A percentile compares a stretch with the other conserved stretches of the same genome.
Evolutionary conservation across 208 protist species (phyloP).

Genomic region (Acanthamoeba triangularis): DNA sequence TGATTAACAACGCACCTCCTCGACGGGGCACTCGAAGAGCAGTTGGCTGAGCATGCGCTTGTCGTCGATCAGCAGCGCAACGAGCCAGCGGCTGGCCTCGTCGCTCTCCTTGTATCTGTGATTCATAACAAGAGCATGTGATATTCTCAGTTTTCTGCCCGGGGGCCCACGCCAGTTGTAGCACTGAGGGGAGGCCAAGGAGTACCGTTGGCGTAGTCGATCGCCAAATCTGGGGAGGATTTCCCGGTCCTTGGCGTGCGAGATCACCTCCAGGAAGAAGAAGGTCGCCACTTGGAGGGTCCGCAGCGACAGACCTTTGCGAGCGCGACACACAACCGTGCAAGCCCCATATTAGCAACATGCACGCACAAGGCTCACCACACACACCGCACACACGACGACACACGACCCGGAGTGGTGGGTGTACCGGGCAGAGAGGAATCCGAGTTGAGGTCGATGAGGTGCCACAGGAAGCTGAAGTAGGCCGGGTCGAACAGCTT

Average conservation of each 20-base stretch:
- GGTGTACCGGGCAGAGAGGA: not conserved
- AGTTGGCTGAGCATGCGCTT: not conserved
- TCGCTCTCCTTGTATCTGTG: constrained; percentile 34
- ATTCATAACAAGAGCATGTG: not conserved
- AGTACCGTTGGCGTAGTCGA: constrained; percentile 16
- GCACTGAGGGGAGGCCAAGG: too few species aligned
- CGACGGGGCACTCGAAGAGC: constrained; percentile 1
- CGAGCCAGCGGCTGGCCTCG: not conserved
- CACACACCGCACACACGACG: too few species aligned
- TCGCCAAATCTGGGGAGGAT: constrained; percentile 3
- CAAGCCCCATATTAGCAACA: not conserved
- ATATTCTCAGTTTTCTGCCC: not conserved
- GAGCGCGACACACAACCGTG: not conserved
- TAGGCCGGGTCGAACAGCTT: constrained; percentile 55
- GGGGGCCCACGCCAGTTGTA: too few species aligned
- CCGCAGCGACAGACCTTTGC: not conserved
- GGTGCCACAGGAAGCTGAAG: constrained; percentile 70
- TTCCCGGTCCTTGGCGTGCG: constrained; percentile 47
- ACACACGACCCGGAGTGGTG: not conserved
- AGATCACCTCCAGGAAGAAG: constrained; percentile 74
- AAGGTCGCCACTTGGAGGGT: constrained; percentile 40
- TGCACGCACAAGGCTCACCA: not conserved
- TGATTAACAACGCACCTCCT: constrained; percentile 1
- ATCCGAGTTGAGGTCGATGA: constrained; percentile 26
- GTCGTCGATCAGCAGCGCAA: constrained; percentile 2